Evolutionary conservation across 2,329 filamentous ascomycete species (phyloP), one percentile per base, ranked within the genome.

Genomic region (Coniochaeta prunicola): DNA sequence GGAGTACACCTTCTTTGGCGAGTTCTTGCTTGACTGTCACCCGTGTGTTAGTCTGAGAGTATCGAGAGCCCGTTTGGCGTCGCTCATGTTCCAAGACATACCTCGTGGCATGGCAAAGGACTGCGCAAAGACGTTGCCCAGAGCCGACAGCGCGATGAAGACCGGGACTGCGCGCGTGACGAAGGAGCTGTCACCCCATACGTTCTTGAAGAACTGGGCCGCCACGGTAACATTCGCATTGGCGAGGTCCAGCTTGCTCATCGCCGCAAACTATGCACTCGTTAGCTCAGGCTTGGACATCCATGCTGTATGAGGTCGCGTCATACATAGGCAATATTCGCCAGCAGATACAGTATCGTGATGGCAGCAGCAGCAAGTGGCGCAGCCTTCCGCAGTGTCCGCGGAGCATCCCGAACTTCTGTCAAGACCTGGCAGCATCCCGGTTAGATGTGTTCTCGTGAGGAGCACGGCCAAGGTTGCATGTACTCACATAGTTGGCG

Each of bases 321-420:
- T 53, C 68, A 66, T 59, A 74, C 70, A 57, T 73, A 74, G 5
- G 70, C 68, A 36, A 73, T 65, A 40, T 73, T 73, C 30, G 71
- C 70, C 42, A 74, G 62, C 12, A 74, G 60, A 59, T 74, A 75
- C 4, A 75, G 64, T 28, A 73, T 42, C 26, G 71, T 73, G 42
- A 73, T 68, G 3, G 62, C 60, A 9, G 64, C 63, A 17, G 73
- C 65, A 4, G 72, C 70, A 17, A 71, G 61, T 26, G 71, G 70
- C 19, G 72, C 69, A 17, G 71, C 72, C 50, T 62, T 66, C 42
- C 68, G 68, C 48, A 74, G 63, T 34, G 71, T 69, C 28, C 60
- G 68, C 10, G 67, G 66, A 40, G 69, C 63, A 59, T 70, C 62
- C 21, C 67, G 61, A 15, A 72, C 70, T 58, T 73, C 70, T 1